A percentile compares a stretch with the other conserved stretches of the same genome.
These are phyloP conservation scores for Haplosporangium gracile DNA, from an alignment of 192 early-diverging fungal species.

Conservation along the genomic window DNA sequence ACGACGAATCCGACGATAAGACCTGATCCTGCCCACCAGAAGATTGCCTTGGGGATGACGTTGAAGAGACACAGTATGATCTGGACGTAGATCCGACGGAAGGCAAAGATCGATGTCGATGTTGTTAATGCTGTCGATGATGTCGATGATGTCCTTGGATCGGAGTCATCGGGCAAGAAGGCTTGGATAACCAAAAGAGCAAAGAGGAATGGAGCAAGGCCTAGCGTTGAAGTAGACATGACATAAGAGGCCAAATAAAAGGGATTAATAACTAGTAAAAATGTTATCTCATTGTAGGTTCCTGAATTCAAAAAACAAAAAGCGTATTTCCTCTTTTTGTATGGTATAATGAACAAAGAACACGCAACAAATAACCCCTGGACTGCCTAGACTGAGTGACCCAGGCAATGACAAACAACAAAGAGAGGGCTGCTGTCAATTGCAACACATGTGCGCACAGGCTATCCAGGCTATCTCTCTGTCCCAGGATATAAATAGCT, in stretches of 20 bases:
- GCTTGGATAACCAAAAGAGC: conserved; percentile 62
- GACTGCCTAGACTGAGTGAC: too few species aligned
- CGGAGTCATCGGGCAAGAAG: conserved; percentile 11
- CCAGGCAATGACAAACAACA: neutral
- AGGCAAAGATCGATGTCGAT: neutral
- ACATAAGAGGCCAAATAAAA: neutral
- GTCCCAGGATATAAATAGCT: neutral
- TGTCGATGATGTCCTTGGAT: neutral
- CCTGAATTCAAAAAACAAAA: neutral
- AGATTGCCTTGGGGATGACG: conserved; percentile 60
- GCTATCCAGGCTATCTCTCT: neutral
- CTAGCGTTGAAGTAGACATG: conserved; percentile 30
- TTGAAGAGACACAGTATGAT: conserved; percentile 64
- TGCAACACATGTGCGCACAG: neutral
- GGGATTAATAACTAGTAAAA: neutral
- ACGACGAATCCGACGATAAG: conserved; percentile 60
- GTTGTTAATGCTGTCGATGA: neutral
- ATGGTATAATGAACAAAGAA: neutral
- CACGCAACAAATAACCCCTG: neutral
- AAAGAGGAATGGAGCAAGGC: conserved; percentile 64
- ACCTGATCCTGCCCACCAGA: conserved; percentile 69
- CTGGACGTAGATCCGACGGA: conserved; percentile 42
- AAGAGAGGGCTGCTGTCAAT: neutral
- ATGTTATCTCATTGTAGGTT: neutral
- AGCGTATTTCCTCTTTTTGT: neutral